phyloP scores from a whole-genome alignment of 768 basidiomycete genomes.

The Termitomyces eurrhizus region DNA sequence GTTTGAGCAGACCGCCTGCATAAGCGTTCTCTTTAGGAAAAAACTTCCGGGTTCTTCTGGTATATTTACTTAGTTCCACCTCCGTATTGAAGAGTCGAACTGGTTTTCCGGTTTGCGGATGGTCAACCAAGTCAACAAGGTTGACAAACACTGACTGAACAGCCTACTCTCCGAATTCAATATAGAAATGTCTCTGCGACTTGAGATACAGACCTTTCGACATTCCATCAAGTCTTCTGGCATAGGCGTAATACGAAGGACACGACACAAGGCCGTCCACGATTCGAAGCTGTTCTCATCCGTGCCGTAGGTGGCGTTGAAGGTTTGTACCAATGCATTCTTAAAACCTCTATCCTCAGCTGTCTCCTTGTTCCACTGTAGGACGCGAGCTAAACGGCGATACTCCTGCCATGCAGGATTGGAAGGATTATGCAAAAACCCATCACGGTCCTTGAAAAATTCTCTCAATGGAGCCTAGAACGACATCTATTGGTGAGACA shows the following conservation, averaged over 20 bases:
- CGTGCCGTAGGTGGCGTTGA: constrained; percentile 30
- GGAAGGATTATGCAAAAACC: constrained; percentile 20
- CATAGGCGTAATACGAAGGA: constrained; percentile 22
- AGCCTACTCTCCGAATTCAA: constrained; percentile 15
- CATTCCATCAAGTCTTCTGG: constrained; percentile 24
- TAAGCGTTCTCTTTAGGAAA: constrained; percentile 28
- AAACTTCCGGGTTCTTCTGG: constrained; percentile 17
- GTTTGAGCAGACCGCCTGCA: constrained; percentile 28
- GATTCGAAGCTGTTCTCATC: constrained; percentile 24
- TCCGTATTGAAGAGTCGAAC: constrained; percentile 23
- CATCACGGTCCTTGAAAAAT: constrained; percentile 19
- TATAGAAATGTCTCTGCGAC: too few relatives aligned
- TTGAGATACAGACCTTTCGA: constrained; percentile 17
- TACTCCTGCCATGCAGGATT: constrained; percentile 23
- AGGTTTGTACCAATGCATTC: constrained; percentile 27
- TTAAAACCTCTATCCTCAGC: constrained; percentile 20
- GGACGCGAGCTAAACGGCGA: constrained; percentile 17
- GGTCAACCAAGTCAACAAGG: constrained; percentile 34
- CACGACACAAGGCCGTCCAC: constrained; percentile 26
- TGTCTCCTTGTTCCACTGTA: constrained; percentile 15
- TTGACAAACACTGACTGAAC: constrained; percentile 32
- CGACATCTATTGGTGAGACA: too few relatives aligned
- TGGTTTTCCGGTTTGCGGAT: background rate
- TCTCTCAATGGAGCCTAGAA: constrained; percentile 1
- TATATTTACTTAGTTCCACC: constrained; percentile 28